phyloP scores from a whole-genome alignment of 208 protist genomes.

The Angomonas ambiguus region DNA sequence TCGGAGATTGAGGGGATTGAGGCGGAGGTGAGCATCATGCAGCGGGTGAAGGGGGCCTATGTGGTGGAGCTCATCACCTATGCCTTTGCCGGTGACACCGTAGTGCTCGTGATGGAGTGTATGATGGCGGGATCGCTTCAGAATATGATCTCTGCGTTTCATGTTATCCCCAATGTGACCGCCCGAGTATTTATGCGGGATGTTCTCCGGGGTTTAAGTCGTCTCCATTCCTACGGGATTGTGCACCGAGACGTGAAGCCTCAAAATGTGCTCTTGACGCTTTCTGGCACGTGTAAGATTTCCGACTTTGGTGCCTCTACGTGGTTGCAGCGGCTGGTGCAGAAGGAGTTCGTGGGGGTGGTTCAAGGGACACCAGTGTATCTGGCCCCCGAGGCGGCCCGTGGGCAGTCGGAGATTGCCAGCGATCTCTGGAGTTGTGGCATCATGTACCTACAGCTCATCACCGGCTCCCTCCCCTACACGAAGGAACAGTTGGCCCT shows the following conservation, averaged over 20 bases:
- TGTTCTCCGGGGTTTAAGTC: slow-evolving; percentile 73
- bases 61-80: slow-evolving; percentile 87
- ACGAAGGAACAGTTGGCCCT: slow-evolving; percentile 42
- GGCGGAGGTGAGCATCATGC: slow-evolving; percentile 80
- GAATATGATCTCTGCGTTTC: slow-evolving; percentile 70
- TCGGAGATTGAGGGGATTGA: slow-evolving; percentile 53
- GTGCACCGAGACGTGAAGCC: slow-evolving; percentile 91
- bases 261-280: slow-evolving; percentile 86
- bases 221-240: slow-evolving; percentile 77
- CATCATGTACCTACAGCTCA: slow-evolving; percentile 84
- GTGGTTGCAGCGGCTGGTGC: slow-evolving; percentile 62
- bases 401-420: slow-evolving; percentile 55
- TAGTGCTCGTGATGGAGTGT: slow-evolving; percentile 90
- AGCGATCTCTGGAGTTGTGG: slow-evolving; percentile 89
- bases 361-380: slow-evolving; percentile 84
- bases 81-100: slow-evolving; percentile 56
- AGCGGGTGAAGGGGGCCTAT: slow-evolving; percentile 77
- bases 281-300: slow-evolving; percentile 84
- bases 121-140: slow-evolving; percentile 84
- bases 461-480: slow-evolving; percentile 78
- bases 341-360: slow-evolving; percentile 44
- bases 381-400: slow-evolving; percentile 81
- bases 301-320: slow-evolving; percentile 88
- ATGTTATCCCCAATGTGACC: slow-evolving; percentile 57
- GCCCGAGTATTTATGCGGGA: slow-evolving; percentile 78